Evolutionary conservation across 2,329 filamentous ascomycete species (phyloP), one percentile per base, ranked within the genome.

Genomic region (Alternaria viburni): DNA sequence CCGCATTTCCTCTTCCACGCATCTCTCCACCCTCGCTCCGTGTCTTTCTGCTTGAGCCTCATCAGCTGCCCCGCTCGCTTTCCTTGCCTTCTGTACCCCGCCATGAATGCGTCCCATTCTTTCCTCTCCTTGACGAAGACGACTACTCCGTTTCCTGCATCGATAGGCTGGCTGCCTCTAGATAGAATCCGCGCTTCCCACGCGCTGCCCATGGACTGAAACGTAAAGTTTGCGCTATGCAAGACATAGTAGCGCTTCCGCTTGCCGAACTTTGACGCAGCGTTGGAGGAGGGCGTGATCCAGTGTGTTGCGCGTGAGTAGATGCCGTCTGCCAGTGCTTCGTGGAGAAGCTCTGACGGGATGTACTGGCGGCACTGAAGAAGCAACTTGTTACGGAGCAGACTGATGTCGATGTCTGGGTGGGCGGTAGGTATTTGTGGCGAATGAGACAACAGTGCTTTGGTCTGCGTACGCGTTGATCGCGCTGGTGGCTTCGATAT

Each of bases 371-470:
- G 71, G 60, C 70, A 74, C 36, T 69, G 67, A 30, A 74, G 68
- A 21, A 74, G 67, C 11, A 74, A 63, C 41, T 74, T 74, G 68
- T 72, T 72, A 57, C 71, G 71, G 54, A 74, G 70, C 6, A 73
- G 63, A 10, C 69, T 66, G 41, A 74, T 61, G 65, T 71, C 69
- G 60, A 74, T 73, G 65, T 72, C 70, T 49, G 71, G 69, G 55
- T 73, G 71, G 30, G 66, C 65, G 0, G 69, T 68, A 25, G 66
- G 67, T 15, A 74, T 61, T 58, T 72, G 69, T 36, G 71, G 69
- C n/a, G 65, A 65, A 62, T 73, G 69, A 6, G 70, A 68, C 23
- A 73, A 57, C 1, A 72, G 62, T 10, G 67, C 61, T 26, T 71
- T 72, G 49, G 56, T 65, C 17, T 62, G 60, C 28, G 69, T 69